phyloP scores from a whole-genome alignment of 352 stramenopile species.

The Aphanomyces astaci region DNA sequence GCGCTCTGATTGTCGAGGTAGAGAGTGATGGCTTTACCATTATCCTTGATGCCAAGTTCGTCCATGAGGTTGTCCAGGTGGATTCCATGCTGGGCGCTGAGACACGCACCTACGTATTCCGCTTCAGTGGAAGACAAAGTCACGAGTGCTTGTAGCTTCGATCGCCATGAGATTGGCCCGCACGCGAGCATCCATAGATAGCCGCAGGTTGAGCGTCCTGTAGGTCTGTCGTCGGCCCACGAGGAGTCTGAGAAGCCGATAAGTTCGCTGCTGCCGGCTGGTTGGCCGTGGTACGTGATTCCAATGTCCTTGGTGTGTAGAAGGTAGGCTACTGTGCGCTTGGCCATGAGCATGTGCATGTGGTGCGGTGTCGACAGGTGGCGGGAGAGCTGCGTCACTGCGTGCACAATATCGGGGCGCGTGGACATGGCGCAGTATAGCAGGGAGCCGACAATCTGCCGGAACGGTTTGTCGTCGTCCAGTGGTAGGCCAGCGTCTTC shows the following conservation, averaged over 20 bases:
- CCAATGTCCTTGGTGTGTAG: neutral
- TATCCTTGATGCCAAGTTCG: neutral
- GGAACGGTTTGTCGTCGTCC: neutral
- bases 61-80: conserved; percentile 2
- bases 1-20: conserved; percentile 15
- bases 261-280: neutral
- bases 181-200: conserved; percentile 2
- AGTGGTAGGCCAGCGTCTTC: neutral
- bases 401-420: conserved; percentile 3
- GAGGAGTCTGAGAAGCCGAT: no score
- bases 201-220: no score
- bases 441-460: neutral
- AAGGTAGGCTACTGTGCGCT: conserved; percentile 1
- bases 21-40: neutral
- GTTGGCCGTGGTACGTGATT: neutral
- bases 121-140: conserved; percentile 5
- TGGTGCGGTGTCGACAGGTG: neutral
- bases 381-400: neutral
- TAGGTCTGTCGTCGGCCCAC: no score
- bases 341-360: neutral
- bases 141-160: conserved; percentile 3
- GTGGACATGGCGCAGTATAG: conserved; percentile 6
- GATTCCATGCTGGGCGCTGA: neutral
- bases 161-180: neutral
- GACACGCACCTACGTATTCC: conserved; percentile 4